Evolutionary conservation across 2,329 filamentous ascomycete species (phyloP).

Genomic region (Fusarium beomiforme): DNA sequence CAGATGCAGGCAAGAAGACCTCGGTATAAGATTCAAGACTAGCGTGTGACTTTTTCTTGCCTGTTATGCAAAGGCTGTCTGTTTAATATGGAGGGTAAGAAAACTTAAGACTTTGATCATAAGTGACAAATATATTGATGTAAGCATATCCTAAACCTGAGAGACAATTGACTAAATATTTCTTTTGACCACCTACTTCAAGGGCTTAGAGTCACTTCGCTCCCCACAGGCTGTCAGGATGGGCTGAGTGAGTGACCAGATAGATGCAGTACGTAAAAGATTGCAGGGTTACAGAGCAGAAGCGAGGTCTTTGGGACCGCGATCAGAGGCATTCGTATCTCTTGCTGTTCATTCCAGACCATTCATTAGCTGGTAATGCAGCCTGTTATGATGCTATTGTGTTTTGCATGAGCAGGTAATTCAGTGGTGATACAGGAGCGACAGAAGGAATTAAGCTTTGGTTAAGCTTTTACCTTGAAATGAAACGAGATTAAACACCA

Average conservation of each 20-base stretch:
- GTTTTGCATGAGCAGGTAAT: not conserved
- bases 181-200: no score
- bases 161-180: no score
- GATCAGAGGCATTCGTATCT: slow-evolving; percentile 6
- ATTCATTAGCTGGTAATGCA: not conserved
- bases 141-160: no score
- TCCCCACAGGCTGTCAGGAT: not conserved
- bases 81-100: no score
- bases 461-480: slow-evolving; percentile 1
- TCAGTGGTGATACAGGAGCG: not conserved
- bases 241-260: slow-evolving; percentile 5
- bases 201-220: no score
- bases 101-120: no score
- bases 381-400: not conserved
- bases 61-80: not conserved
- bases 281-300: slow-evolving; percentile 1
- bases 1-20: slow-evolving; percentile 1
- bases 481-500: not conserved
- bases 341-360: not conserved
- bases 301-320: slow-evolving; percentile 8
- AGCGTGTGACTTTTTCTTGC: not conserved
- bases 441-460: slow-evolving; percentile 12
- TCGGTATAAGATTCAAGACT: not conserved
- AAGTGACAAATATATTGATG: no score
- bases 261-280: slow-evolving; percentile 16